A percentile compares a stretch with the other conserved stretches of the same genome.
Conservation (phyloP, 768 basidiomycete genomes). For the Leccinum uliginosum region DNA sequence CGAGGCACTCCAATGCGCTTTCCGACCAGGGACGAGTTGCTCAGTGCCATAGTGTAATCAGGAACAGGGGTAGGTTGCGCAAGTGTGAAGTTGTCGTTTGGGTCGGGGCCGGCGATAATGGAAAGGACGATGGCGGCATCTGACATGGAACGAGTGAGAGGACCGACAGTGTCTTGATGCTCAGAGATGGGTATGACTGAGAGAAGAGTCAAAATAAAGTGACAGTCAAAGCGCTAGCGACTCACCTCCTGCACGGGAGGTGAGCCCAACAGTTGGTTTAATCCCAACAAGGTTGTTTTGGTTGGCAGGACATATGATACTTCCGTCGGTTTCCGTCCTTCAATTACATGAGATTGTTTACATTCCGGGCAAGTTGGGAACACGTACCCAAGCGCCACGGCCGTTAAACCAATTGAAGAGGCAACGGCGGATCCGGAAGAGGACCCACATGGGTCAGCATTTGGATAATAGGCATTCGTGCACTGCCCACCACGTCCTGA, state of each 20-base stretch:
- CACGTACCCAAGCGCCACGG: conserved; percentile 39
- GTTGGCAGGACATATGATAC: conserved; percentile 49
- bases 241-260: conserved; percentile 55
- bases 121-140: conserved; percentile 55
- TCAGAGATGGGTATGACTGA: conserved; percentile 53
- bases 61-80: conserved; percentile 50
- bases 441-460: conserved; percentile 53
- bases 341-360: background rate
- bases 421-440: conserved; percentile 57
- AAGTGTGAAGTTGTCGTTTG: conserved; percentile 51
- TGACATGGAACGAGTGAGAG: conserved; percentile 47
- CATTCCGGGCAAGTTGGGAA: background rate
- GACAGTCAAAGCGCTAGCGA: background rate
- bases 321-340: conserved; percentile 49
- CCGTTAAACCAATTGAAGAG: conserved; percentile 47
- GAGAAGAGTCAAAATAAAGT: background rate
- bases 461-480: conserved; percentile 47
- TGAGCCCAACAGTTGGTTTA: conserved; percentile 57
- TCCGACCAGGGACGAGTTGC: conserved; percentile 43
- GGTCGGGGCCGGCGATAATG: conserved; percentile 52
- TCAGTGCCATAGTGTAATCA: conserved; percentile 52
- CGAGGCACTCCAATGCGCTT: conserved; percentile 54
- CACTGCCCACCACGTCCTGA: conserved; percentile 53
- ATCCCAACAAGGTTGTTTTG: conserved; percentile 56
- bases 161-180: conserved; percentile 58